phyloP scores from a whole-genome alignment of 2,329 filamentous ascomycete species.

The Byssoonygena ceratinophila region DNA sequence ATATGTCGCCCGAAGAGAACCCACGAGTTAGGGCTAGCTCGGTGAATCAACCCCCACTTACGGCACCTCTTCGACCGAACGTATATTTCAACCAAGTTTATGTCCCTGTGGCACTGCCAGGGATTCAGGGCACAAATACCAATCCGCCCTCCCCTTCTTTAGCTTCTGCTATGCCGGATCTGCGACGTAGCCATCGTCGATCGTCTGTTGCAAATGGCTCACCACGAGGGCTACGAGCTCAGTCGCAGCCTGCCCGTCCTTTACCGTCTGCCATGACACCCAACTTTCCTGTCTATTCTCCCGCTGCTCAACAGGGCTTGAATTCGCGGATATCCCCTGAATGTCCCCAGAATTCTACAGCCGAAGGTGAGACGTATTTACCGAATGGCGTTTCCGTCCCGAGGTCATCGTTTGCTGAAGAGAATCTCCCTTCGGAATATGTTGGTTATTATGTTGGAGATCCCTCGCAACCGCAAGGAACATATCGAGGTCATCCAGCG shows the following conservation, averaged over 20 bases:
- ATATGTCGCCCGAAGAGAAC: conserved; percentile 27
- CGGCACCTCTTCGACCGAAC: conserved; percentile 25
- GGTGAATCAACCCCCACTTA: conserved; percentile 28
- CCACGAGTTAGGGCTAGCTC: conserved; percentile 31
- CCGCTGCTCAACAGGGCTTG: conserved; percentile 23
- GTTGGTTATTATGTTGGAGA: conserved; percentile 39
- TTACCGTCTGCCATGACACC: conserved; percentile 27
- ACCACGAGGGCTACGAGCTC: conserved; percentile 36
- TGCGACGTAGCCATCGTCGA: conserved; percentile 36
- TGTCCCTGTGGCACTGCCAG: conserved; percentile 29
- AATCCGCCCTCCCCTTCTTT: conserved; percentile 40
- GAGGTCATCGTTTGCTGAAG: conserved; percentile 28
- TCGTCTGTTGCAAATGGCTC: conserved; percentile 37
- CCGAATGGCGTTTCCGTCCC: conserved; percentile 28
- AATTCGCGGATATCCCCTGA: conserved; percentile 26
- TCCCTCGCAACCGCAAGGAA: conserved; percentile 34
- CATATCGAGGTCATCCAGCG: conserved; percentile 31
- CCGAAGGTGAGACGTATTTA: conserved; percentile 27
- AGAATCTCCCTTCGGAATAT: conserved; percentile 34
- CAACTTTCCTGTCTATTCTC: conserved; percentile 27
- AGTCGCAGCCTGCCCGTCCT: conserved; percentile 42
- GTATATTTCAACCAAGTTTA: conserved; percentile 29
- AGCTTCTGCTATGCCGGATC: conserved; percentile 31
- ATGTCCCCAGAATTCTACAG: conserved; percentile 26
- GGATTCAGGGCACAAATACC: conserved; percentile 32